Conservation (phyloP, 1,139 yeast genomes). For the Hansenula lynferdii region DNA sequence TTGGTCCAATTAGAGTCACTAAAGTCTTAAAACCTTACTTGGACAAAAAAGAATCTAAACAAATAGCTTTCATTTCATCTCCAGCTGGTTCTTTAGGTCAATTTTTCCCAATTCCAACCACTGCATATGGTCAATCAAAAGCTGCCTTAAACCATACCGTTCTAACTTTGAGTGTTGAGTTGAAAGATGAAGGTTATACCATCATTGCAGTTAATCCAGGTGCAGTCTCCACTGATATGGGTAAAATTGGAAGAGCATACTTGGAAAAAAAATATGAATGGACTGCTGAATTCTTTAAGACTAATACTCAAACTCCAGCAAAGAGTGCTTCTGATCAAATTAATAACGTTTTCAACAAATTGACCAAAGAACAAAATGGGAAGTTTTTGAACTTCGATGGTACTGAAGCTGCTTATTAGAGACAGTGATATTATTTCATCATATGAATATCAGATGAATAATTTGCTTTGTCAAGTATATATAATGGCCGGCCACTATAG, state of each 20-base stretch:
- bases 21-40: no score
- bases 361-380: neutral
- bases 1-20: neutral
- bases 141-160: constrained; percentile 30
- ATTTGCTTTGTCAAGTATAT: neutral
- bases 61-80: constrained; percentile 21
- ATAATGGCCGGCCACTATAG: no score
- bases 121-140: constrained; percentile 32
- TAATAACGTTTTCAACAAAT: neutral
- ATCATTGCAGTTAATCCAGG: no score
- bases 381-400: neutral
- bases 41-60: no score
- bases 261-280: neutral
- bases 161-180: constrained; percentile 22
- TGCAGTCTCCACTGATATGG: constrained; percentile 27
- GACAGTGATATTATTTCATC: no score
- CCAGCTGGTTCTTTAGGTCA: constrained; percentile 22
- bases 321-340: neutral
- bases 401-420: no score
- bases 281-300: no score
- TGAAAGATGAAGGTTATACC: constrained; percentile 20
- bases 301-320: no score
- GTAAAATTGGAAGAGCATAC: neutral
- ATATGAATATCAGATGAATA: no score
- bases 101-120: constrained; percentile 10